Evolutionary conservation across 106 monocot genomes (phyloP), one percentile per base, ranked within the genome.

Genomic region (Allium cepa): DNA sequence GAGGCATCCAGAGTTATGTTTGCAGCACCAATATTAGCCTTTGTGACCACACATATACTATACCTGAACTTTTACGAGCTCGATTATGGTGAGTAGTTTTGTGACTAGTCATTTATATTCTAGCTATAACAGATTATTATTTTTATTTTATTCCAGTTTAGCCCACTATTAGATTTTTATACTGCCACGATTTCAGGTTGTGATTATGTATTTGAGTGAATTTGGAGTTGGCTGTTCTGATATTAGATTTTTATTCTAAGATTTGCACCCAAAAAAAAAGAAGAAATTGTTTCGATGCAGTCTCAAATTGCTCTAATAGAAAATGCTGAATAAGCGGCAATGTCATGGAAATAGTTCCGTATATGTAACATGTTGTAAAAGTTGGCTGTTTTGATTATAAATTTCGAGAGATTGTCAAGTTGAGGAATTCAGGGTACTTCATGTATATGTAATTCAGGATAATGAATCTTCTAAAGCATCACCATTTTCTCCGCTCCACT

Each of bases 1-100:
- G 97, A 97, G 69, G 97, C 97, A 27, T 72, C 87, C 1, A 81
- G 97, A 64, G 92, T 97, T 52, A 97, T 97, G 97, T 74, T 89
- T 70, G 79, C 92, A 9, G 88, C 97, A 2, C 97, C 97, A 27
- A 72, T 97, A 50, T 77, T 92, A 56, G 92, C 97, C 14, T 97
- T 97, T 74, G 76, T 97, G 69, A 88, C 92, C 12, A 92, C 97
- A 36, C 92, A 92, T 53, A 97, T 97, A 50, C 60, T 97, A 61
- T 97, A 84, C 66, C 82, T 97, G 51, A 92, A 97, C 80, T 92
- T 97, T 76, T 92, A 97, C 63, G 70, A 84, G 46, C 82, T 97
- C 60, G 87, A 97, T 63, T 97, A 97, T 72, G 97, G 97, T 90
- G 65, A 81, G 81, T 67, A 36, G 5, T 36, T 4, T 36, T 36